These are phyloP conservation scores for Stellera chamaejasme DNA, from an alignment of 345 rosid genomes.

Conservation along the genomic window DNA sequence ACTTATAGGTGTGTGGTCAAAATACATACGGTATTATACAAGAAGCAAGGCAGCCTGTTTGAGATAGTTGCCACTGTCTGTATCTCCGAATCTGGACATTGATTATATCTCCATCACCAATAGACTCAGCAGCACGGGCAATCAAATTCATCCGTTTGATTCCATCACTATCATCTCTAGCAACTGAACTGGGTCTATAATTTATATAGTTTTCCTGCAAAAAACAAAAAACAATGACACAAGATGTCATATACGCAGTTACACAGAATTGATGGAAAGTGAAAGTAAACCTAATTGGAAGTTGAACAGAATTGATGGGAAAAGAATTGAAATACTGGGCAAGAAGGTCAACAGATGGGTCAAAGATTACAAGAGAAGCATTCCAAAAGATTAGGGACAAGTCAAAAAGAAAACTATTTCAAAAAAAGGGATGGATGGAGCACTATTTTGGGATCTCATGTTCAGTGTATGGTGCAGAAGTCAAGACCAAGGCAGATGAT, in stretches of 20 bases:
- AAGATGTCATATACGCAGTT: too few species aligned
- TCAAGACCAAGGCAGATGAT: too few species aligned
- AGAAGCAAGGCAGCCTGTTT: slow-evolving; percentile 64
- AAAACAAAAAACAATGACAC: neutral
- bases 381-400: neutral
- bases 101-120: slow-evolving; percentile 81
- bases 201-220: slow-evolving; percentile 93
- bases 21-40: slow-evolving; percentile 83
- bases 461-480: too few species aligned
- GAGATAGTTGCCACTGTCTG: slow-evolving; percentile 95
- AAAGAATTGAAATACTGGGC: too few species aligned
- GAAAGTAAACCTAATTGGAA: too few species aligned
- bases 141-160: slow-evolving; percentile 62
- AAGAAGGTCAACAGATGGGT: neutral
- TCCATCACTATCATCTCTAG: slow-evolving; percentile 58
- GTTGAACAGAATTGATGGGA: too few species aligned
- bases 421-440: too few species aligned
- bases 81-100: slow-evolving; percentile 94
- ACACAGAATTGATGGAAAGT: too few species aligned
- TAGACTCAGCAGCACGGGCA: slow-evolving; percentile 94
- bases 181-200: slow-evolving; percentile 62
- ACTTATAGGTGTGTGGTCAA: slow-evolving; percentile 1
- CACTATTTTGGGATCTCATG: too few species aligned
- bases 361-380: neutral
- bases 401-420: too few species aligned